Percentiles rank a stretch among this genome's conserved stretches.
Evolutionary conservation across 2,329 filamentous ascomycete genomes (phyloP).

Genomic region (Aspergillus glaucus): DNA sequence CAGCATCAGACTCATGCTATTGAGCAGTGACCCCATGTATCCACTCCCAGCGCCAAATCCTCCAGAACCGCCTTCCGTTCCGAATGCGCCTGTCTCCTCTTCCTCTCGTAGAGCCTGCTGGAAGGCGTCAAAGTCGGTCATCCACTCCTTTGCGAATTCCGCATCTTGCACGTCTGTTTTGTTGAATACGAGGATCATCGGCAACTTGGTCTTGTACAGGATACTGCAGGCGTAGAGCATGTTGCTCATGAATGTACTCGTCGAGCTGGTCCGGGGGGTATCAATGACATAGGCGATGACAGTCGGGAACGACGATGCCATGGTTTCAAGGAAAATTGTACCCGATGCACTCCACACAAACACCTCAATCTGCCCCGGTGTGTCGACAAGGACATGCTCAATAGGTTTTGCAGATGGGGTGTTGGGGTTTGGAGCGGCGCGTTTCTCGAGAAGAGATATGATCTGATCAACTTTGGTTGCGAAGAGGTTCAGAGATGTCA

Average conservation of each 20-base stretch:
- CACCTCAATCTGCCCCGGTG: slow-evolving; percentile 95
- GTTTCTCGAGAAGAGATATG: slow-evolving; percentile 80
- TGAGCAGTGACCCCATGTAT: slow-evolving; percentile 92
- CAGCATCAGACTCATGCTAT: slow-evolving; percentile 95
- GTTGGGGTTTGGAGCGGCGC: slow-evolving; percentile 56
- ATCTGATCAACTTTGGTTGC: slow-evolving; percentile 98
- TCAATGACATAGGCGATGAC: slow-evolving; percentile 97
- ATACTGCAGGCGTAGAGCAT: slow-evolving; percentile 99
- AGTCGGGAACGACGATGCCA: slow-evolving; percentile 91
- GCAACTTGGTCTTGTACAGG: slow-evolving; percentile 95
- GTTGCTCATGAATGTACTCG: slow-evolving; percentile 98
- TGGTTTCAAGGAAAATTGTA: slow-evolving; percentile 83
- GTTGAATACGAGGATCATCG: slow-evolving; percentile 99
- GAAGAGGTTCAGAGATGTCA: slow-evolving; percentile 93
- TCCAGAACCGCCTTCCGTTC: slow-evolving; percentile 57
- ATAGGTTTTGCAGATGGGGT: slow-evolving; percentile 50
- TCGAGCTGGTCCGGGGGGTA: slow-evolving; percentile 85
- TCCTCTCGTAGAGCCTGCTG: slow-evolving; percentile 77
- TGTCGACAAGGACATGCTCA: slow-evolving; percentile 86
- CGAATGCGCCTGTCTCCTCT: slow-evolving; percentile 70
- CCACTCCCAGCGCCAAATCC: slow-evolving; percentile 68
- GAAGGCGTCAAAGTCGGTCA: slow-evolving; percentile 97
- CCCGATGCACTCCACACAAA: slow-evolving; percentile 98
- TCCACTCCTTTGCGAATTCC: slow-evolving; percentile 93
- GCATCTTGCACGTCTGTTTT: slow-evolving; percentile 95